Base-by-base conservation (phyloP, 345 rosid genomes). In the Boechera retrofracta region DNA sequence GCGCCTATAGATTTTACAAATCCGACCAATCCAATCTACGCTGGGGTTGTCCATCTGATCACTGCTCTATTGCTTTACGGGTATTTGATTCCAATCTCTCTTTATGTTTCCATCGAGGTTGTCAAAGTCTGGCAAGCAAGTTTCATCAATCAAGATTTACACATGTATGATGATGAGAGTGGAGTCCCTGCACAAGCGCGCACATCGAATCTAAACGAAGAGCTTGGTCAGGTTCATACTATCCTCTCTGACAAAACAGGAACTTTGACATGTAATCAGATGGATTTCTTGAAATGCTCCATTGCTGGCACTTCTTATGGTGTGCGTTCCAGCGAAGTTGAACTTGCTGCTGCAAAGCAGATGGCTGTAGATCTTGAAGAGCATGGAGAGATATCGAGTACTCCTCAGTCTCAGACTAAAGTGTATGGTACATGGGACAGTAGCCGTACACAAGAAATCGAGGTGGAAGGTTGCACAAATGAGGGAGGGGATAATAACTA, bases 161-260 rank as follows among this genome's bases (percentile, higher is more conserved):
- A 83, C 1, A 93, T 96, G 99, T 96, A 86, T 71, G 96, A 93
- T 74, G 94, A 91, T 72, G 97, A 88, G 77, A 86, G 92, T 33
- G 97, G 98, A 16, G 90, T 84, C 36, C 86, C 94, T 69, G 93
- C 97, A 28, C 85, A 78, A 55, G 99, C 99, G 18, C 85, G 99
- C 42, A 96, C 99, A 28, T 96, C 99, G 51, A 96, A 96, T 82
- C 84, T 96, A 63, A 96, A 96, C 18, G 99, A 96, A 82, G 99
- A 96, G 85, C 84, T 96, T 83, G 99, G 99, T 61, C 98, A 91
- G 80, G 97, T 96, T 32, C 98, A 91, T 73, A 96, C 98, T 0
- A 93, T 96, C 71, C 96, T 96, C 26, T 96, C 99, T 42, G 99
- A 96, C 67, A 96, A 96, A 85, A 96, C 99, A 0, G 99, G 99